A percentile compares a stretch with the other conserved stretches of the same genome.
phyloP scores from a whole-genome alignment of 257 asterid species.

The Lycium barbarum region DNA sequence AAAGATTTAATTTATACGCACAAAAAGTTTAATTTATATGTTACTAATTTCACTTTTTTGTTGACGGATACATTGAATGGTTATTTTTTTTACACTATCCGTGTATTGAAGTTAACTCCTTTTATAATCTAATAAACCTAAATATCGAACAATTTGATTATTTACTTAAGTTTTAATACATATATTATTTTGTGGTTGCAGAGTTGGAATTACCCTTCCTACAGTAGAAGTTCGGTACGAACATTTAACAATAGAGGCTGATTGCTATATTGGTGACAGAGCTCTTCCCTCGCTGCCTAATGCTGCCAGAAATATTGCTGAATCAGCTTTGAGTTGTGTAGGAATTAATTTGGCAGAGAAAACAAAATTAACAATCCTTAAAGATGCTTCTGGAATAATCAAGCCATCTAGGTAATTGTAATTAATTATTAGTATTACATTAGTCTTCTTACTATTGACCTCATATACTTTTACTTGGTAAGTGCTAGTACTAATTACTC shows the following conservation, averaged over 20 bases:
- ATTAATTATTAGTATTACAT: too few species aligned
- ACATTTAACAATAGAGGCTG: conserved; percentile 59
- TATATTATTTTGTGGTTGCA: conserved; percentile 34
- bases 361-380: conserved; percentile 53
- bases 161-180: neutral
- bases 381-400: conserved; percentile 65
- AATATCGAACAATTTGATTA: too few species aligned
- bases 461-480: too few species aligned
- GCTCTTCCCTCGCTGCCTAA: conserved; percentile 74
- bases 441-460: too few species aligned
- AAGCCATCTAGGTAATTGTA: conserved; percentile 66
- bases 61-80: too few species aligned
- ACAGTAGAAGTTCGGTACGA: conserved; percentile 65
- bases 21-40: too few species aligned
- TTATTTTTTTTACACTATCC: neutral
- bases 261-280: conserved; percentile 63
- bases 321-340: conserved; percentile 47
- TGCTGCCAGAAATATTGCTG: conserved; percentile 50
- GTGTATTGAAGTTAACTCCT: too few species aligned
- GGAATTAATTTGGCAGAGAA: conserved; percentile 54
- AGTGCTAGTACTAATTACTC: too few species aligned
- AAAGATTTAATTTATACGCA: neutral
- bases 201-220: conserved; percentile 64
- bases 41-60: too few species aligned
- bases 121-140: too few species aligned